Conservation (phyloP, 306 rosid genomes). For the Cucurbita ficifolia region DNA sequence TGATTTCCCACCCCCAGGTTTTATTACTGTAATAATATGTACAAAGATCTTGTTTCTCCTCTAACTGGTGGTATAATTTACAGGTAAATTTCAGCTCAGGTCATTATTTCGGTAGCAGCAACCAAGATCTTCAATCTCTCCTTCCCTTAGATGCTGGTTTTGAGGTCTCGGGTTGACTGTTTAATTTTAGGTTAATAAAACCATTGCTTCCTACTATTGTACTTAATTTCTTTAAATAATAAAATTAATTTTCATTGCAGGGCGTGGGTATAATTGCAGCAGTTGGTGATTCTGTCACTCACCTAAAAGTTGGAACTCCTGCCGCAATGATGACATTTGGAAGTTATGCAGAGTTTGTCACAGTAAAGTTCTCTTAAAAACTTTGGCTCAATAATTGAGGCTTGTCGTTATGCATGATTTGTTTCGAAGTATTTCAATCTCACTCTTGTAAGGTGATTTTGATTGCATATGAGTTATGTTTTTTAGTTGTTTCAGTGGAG, state of each 20-base stretch:
- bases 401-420: not conserved
- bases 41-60: not conserved
- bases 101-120: slow-evolving; percentile 52
- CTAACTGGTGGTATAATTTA: slow-evolving; percentile 19
- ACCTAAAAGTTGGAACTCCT: slow-evolving; percentile 70
- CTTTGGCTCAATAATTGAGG: not conserved
- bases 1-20: not conserved
- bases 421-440: not conserved
- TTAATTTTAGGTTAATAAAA: not conserved
- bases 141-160: slow-evolving; percentile 98
- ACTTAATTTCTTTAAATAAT: not conserved
- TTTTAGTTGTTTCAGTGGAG: not conserved
- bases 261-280: slow-evolving; percentile 87
- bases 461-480: not conserved
- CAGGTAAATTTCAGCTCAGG: slow-evolving; percentile 99
- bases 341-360: slow-evolving; percentile 70
- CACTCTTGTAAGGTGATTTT: not conserved
- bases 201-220: not conserved
- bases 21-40: not conserved
- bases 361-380: slow-evolving; percentile 20
- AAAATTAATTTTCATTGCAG: slow-evolving; percentile 26
- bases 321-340: slow-evolving; percentile 87
- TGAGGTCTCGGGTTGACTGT: slow-evolving; percentile 41
- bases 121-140: slow-evolving; percentile 31
- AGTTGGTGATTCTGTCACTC: slow-evolving; percentile 59